Base-by-base conservation (phyloP, 148 eudicot species). In the Diospyros kaki region DNA sequence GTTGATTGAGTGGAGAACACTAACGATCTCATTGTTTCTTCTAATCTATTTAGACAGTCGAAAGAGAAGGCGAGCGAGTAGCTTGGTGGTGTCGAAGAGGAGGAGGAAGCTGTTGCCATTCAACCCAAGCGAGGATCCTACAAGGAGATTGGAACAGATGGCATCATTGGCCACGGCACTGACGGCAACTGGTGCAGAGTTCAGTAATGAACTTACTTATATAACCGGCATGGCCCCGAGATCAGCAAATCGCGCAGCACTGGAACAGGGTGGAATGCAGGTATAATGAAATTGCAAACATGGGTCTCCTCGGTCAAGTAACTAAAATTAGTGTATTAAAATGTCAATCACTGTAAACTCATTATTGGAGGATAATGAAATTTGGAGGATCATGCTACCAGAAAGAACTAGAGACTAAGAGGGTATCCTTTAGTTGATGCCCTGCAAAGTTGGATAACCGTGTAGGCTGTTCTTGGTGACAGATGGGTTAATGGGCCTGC, bases 251-350 rank as follows among this genome's bases (percentile, higher is more conserved):
- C 12, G 87, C 73, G 73, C 98, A 63, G 75, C 83, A 15, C 85
- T 90, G 28, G 98, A 92, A 76, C 83, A 78, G 43, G 92, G 87
- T 0, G 98, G 98, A 75, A 94, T 94, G 98, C 98, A 94, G 97
- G 97, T 95, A 86, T 11, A 15, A 45, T 75, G 6, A 14, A 69
- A 28, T 38, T 28, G 9, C 17, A 6, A 64, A 3, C 10, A 53
- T 9, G 14, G 14, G 12, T 39, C 10, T 2, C 28, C 7, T 72
- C 18, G 42, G 15, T 65, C 56, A 39, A 15, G 9, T 44, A 58
- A 28, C 13, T 9, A 40, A 64, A 48, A 73, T 13, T 43, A 15
- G 69, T 14, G 9, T 66, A 28, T 28, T 28, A 28, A 28, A 28
- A 28, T 28, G 17, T 38, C 3, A 46, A 18, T 51, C 66, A 14